Percentiles rank a stretch among this genome's conserved stretches.
Evolutionary conservation across 306 rosid species (phyloP).

Genomic region (Vachellia pachyceras): DNA sequence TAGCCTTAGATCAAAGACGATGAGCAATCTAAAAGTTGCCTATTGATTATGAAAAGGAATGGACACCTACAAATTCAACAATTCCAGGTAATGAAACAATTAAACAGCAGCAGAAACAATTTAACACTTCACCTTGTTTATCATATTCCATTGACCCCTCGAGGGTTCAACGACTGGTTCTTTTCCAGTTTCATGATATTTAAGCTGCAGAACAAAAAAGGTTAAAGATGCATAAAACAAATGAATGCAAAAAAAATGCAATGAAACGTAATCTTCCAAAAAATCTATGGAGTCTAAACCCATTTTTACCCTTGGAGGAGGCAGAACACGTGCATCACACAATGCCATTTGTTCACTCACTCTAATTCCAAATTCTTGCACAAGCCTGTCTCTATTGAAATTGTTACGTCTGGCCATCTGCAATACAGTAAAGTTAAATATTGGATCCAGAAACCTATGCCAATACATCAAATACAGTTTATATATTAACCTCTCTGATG

Average conservation of each 20-base stretch:
- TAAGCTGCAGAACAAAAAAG: constrained; percentile 54
- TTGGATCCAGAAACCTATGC: not conserved
- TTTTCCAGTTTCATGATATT: constrained; percentile 55
- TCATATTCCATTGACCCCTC: constrained; percentile 95
- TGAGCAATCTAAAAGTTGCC: not conserved
- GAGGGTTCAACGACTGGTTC: constrained; percentile 55
- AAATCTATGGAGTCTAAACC: not conserved
- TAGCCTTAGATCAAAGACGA: not conserved
- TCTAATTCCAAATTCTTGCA: constrained; percentile 52
- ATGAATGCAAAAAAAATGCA: no score
- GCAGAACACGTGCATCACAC: constrained; percentile 71
- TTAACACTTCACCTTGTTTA: constrained; percentile 58
- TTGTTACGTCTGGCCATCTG: constrained; percentile 46
- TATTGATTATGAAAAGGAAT: not conserved
- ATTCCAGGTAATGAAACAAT: not conserved
- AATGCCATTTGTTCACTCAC: constrained; percentile 33
- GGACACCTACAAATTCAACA: not conserved
- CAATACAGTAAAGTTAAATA: not conserved
- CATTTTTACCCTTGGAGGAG: constrained; percentile 61
- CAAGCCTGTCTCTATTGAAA: constrained; percentile 36
- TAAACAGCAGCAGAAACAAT: no score
- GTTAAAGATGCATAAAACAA: not conserved
- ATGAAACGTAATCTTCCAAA: not conserved
- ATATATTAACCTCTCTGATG: constrained; percentile 45
- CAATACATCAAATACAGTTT: not conserved